Evolutionary conservation across 768 basidiomycete genomes (phyloP).

Genomic region (Trichaptum fuscoviolaceum): DNA sequence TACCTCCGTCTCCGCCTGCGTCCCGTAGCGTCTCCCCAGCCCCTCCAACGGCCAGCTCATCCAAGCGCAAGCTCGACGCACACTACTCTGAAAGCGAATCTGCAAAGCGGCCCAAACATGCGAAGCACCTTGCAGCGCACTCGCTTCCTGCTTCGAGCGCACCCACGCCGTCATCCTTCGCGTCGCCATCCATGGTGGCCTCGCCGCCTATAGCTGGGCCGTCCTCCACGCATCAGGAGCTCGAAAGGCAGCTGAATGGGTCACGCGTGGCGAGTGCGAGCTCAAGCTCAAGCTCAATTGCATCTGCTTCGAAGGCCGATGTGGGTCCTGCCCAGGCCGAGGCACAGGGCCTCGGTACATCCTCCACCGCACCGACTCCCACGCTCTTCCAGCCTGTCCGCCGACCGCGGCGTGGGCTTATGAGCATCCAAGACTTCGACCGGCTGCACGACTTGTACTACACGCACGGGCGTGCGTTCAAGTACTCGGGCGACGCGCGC

Average conservation of each 20-base stretch:
- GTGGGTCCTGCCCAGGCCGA: constrained; percentile 7
- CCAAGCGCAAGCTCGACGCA: constrained; percentile 34
- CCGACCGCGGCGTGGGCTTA: constrained; percentile 59
- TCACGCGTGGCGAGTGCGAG: constrained; percentile 37
- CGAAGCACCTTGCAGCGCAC: constrained; percentile 8
- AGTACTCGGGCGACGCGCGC: constrained; percentile 79
- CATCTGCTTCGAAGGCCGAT: constrained; percentile 9
- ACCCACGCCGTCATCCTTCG: constrained; percentile 22
- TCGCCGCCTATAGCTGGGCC: constrained; percentile 16
- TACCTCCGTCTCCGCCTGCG: constrained; percentile 41
- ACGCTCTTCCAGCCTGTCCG: constrained; percentile 46
- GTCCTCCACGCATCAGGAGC: constrained; percentile 25
- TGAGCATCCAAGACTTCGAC: constrained; percentile 44
- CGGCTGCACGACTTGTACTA: constrained; percentile 67
- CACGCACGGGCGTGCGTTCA: constrained; percentile 63
- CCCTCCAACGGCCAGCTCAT: constrained; percentile 14
- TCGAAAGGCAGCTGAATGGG: constrained; percentile 43
- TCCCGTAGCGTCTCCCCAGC: constrained; percentile 39
- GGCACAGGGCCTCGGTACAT: constrained; percentile 16
- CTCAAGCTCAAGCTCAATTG: constrained; percentile 10
- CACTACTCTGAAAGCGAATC: constrained; percentile 24
- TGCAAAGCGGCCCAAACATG: constrained; percentile 17
- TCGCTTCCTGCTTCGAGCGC: constrained; percentile 21
- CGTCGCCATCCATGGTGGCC: constrained; percentile 23
- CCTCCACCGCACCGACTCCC: constrained; percentile 27